phyloP scores from a whole-genome alignment of 306 rosid species.

The Prunus davidiana region DNA sequence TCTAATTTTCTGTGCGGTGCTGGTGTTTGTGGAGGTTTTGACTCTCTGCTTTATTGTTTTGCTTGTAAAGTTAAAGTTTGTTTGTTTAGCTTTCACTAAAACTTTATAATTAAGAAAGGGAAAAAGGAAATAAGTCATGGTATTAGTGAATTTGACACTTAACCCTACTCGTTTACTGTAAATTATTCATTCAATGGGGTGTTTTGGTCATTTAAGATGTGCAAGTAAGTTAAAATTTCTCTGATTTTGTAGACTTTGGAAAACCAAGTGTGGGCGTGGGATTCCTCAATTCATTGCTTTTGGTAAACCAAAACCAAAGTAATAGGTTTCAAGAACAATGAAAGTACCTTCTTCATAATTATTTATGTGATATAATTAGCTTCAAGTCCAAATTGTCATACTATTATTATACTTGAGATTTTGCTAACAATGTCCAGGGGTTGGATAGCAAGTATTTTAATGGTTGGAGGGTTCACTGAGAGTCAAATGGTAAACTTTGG shows the following conservation, averaged over 20 bases:
- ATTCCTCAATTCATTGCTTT: conserved; percentile 51
- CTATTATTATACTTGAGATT: conserved; percentile 11
- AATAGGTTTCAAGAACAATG: conserved; percentile 33
- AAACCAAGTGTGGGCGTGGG: conserved; percentile 34
- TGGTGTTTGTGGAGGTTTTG: background rate
- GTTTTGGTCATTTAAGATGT: background rate
- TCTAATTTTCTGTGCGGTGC: background rate
- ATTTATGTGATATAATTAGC: background rate
- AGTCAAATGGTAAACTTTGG: conserved; percentile 68
- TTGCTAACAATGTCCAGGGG: conserved; percentile 38
- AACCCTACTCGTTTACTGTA: too few relatives aligned
- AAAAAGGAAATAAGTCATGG: background rate
- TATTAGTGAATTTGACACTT: background rate
- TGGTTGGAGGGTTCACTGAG: conserved; percentile 24
- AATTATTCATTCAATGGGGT: background rate
- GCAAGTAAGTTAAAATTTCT: conserved; percentile 34
- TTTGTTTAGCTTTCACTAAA: too few relatives aligned
- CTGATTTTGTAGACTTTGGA: conserved; percentile 43
- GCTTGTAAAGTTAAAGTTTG: too few relatives aligned
- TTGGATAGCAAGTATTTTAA: conserved; percentile 45
- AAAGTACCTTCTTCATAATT: background rate
- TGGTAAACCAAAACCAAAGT: conserved; percentile 28
- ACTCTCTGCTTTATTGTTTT: too few relatives aligned
- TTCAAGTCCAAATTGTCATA: conserved; percentile 16
- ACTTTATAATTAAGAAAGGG: too few relatives aligned